phyloP scores from a whole-genome alignment of 2,329 filamentous ascomycete species.

The Coniochaeta hoffmannii region DNA sequence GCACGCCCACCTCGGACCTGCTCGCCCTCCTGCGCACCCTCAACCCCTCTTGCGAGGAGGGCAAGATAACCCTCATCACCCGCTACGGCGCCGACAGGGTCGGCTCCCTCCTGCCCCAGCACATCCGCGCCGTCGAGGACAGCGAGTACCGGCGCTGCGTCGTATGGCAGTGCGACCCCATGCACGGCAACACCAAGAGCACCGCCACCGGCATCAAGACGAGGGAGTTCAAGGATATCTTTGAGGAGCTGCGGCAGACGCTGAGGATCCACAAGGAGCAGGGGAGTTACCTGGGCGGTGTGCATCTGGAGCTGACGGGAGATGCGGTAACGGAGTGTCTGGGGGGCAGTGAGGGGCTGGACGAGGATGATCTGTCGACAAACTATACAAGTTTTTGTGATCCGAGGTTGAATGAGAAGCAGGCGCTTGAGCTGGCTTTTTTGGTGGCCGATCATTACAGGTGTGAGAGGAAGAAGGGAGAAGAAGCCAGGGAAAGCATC shows the following conservation, averaged over 20 bases:
- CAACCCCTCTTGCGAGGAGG: constrained; percentile 73
- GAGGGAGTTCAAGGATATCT: constrained; percentile 81
- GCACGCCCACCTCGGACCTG: constrained; percentile 70
- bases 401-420: constrained; percentile 92
- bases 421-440: constrained; percentile 91
- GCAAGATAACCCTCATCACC: constrained; percentile 94
- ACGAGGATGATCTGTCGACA: constrained; percentile 78
- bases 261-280: constrained; percentile 77
- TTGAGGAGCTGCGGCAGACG: constrained; percentile 77
- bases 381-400: constrained; percentile 98
- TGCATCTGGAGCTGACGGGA: constrained; percentile 91
- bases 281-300: constrained; percentile 81
- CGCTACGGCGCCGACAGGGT: constrained; percentile 83
- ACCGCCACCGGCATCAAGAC: constrained; percentile 83
- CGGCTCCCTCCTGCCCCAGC: constrained; percentile 63
- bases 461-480: constrained; percentile 21
- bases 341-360: constrained; percentile 79
- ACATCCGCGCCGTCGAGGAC: constrained; percentile 82
- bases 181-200: constrained; percentile 77
- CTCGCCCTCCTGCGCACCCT: constrained; percentile 74
- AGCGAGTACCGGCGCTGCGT: constrained; percentile 62
- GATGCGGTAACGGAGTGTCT: constrained; percentile 96
- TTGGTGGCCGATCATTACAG: constrained; percentile 77
- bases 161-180: constrained; percentile 98
- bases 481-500: no score